These are phyloP conservation scores for Westerdykella ornata DNA, from an alignment of 2,329 filamentous ascomycete species.

Conservation along the genomic window DNA sequence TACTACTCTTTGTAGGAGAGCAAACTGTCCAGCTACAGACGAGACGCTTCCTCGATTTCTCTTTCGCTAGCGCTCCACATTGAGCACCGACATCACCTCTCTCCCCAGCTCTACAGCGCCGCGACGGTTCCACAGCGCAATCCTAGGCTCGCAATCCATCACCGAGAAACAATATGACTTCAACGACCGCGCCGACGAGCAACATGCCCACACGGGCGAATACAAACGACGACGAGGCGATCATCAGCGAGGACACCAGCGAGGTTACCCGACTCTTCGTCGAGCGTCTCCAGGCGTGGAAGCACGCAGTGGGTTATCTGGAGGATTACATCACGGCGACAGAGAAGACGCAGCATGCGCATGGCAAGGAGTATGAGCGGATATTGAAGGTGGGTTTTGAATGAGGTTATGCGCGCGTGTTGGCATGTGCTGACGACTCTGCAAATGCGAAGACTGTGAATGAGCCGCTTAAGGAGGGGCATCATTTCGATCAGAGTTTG, in stretches of 20 bases:
- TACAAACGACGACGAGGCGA: conserved; percentile 41
- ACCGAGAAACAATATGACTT: no score
- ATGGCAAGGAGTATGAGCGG: conserved; percentile 93
- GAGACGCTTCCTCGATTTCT: no score
- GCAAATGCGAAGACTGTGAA: conserved; percentile 64
- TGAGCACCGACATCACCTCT: no score
- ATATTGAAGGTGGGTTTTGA: conserved; percentile 63
- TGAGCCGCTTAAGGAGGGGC: conserved; percentile 76
- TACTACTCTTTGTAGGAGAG: no score
- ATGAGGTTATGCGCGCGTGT: background rate
- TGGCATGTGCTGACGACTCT: conserved; percentile 7
- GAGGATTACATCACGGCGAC: conserved; percentile 83
- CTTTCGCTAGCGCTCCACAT: no score
- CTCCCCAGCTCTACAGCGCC: no score
- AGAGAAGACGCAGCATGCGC: conserved; percentile 76
- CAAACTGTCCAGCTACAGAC: no score
- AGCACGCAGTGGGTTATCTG: conserved; percentile 83
- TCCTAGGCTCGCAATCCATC: no score
- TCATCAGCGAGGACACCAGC: conserved; percentile 46
- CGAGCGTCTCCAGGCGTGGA: conserved; percentile 90
- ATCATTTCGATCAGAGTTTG: conserved; percentile 88
- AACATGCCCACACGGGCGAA: conserved; percentile 26
- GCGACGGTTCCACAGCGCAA: no score
- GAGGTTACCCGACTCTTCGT: conserved; percentile 59
- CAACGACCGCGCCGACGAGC: conserved; percentile 28